These are phyloP conservation scores for Fusarium oxysporum DNA, from an alignment of 2,329 filamentous ascomycete species.

Conservation along the genomic window DNA sequence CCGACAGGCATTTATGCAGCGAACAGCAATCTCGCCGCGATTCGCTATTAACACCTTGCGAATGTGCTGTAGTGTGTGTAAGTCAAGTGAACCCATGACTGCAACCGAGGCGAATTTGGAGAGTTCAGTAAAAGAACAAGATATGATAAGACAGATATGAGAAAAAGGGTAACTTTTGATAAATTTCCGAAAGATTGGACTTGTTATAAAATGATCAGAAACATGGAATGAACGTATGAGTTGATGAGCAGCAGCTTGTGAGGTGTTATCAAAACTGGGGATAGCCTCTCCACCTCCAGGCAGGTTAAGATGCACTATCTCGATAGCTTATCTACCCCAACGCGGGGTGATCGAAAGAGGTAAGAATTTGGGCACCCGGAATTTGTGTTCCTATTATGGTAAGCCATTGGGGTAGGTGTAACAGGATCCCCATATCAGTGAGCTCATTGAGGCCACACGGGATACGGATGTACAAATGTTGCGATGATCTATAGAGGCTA, in stretches of 20 bases:
- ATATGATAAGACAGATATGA: background rate
- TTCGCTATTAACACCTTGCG: background rate
- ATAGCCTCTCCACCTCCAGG: background rate
- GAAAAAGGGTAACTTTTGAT: fast-evolving
- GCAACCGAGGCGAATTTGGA: fast-evolving
- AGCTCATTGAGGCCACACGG: background rate
- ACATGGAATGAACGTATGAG: background rate
- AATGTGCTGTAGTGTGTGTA: background rate
- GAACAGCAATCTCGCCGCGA: constrained; percentile 1
- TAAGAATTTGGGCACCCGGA: background rate
- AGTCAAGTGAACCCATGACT: background rate
- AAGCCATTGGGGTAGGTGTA: background rate
- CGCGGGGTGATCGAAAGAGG: background rate
- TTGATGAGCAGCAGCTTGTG: background rate
- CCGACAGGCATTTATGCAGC: background rate
- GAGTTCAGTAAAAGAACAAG: background rate
- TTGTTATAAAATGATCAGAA: background rate
- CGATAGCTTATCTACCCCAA: constrained; percentile 7
- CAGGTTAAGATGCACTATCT: background rate
- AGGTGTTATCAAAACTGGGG: constrained; percentile 7
- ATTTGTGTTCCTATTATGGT: background rate
- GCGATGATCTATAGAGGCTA: background rate
- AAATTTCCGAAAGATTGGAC: background rate
- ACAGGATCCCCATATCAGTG: background rate
- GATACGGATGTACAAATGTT: background rate